Base-by-base conservation (phyloP, 2,329 filamentous ascomycete genomes). In the Trichoderma koningiopsis region DNA sequence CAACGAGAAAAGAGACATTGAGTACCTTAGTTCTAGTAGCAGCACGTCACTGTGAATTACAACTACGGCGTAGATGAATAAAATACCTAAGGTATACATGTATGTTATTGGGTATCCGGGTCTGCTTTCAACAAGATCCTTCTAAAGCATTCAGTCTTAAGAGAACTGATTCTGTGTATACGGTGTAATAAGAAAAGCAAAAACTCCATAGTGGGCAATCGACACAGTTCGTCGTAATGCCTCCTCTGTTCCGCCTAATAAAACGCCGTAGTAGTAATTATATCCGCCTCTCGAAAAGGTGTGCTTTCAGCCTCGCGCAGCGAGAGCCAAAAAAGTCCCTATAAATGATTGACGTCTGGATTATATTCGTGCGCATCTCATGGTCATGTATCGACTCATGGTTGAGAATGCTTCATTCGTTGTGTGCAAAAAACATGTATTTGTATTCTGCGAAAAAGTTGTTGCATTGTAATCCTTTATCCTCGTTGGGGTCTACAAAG, bases 231-330 rank as follows among this genome's bases (percentile, higher is more conserved):
- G 35, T 14, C 8, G 33, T 31, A 31, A 40, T 29, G 16, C 47
- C 52, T 6, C 10, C 7, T 19, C 14, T 55, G 19, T 57, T 40
- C 16, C 40, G 4, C 24, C 27, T 8, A 37, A 22, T n/a, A 47
- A 37, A 67, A 58, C 55, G 63, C 63, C 63, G 13, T 67, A 52
- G 27, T 33, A 57, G 22, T 35, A 40, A 37, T 53, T 40, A n/a
- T 40, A n/a, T 27, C 37, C 8, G 14, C 24, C 2, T 27, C 1
- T 10, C 13, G 14, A 27, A 4, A 14, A 4, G 16, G 22, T 29
- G 1, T 3, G 1, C 53, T 22, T 10, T 5, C 8, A 14, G 35
- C 40, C 29, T 66, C 63, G 63, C 63, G 14, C 63, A 66, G 62
- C 62, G 37, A 66, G 27, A 24, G 29, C 16, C 24, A 57, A 7